Conservation (phyloP, 306 rosid species). For the Dalbergia oliveri region DNA sequence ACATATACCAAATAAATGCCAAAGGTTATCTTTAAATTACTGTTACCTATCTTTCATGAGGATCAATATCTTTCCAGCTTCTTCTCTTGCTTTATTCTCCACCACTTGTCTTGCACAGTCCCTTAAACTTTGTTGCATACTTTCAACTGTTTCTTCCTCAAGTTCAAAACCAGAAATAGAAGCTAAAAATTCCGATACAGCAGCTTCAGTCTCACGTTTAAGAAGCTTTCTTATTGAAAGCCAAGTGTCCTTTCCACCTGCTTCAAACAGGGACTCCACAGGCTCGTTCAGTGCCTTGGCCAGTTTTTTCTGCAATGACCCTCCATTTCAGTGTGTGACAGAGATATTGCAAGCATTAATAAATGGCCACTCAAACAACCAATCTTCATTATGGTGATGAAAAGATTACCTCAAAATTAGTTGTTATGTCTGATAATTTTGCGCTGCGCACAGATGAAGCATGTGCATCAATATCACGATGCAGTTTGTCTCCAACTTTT, state of each 20-base stretch:
- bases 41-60: conserved; percentile 91
- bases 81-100: conserved; percentile 83
- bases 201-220: conserved; percentile 69
- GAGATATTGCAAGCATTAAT: conserved; percentile 19
- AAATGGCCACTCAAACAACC: conserved; percentile 33
- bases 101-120: conserved; percentile 78
- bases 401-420: conserved; percentile 67
- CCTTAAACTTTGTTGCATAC: conserved; percentile 62
- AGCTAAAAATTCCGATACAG: conserved; percentile 57
- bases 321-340: conserved; percentile 33
- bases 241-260: conserved; percentile 81
- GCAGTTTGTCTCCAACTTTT: conserved; percentile 72
- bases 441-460: conserved; percentile 61
- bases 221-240: conserved; percentile 75
- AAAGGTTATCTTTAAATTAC: conserved; percentile 8
- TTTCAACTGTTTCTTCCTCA: conserved; percentile 62
- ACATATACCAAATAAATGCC: conserved; percentile 3
- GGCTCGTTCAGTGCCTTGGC: conserved; percentile 69
- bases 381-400: conserved; percentile 9
- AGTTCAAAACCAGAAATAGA: conserved; percentile 77
- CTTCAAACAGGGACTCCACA: conserved; percentile 75
- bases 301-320: conserved; percentile 69
- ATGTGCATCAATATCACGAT: conserved; percentile 76
- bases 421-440: conserved; percentile 60
- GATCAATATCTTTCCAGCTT: conserved; percentile 78